Evolutionary conservation across 176 grass and related monocot genomes (phyloP).

Genomic region (Eleusine indica): DNA sequence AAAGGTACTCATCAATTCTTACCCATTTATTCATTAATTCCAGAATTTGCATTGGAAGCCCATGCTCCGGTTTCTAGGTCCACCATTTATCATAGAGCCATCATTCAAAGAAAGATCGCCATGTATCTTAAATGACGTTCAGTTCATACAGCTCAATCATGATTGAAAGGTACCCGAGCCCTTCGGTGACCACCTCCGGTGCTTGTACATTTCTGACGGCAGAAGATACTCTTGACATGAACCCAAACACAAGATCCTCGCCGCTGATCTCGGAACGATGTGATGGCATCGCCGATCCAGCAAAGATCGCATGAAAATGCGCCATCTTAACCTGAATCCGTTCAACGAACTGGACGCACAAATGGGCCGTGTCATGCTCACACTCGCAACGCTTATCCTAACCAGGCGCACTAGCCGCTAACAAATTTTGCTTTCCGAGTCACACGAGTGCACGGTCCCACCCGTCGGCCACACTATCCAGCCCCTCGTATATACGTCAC

Average conservation of each 20-base stretch:
- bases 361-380: neutral
- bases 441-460: neutral
- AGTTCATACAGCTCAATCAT: neutral
- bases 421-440: neutral
- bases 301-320: neutral
- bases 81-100: no score
- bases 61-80: no score
- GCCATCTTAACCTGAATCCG: neutral
- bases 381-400: neutral
- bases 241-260: neutral
- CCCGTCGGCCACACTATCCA: neutral
- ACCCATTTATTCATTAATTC: no score
- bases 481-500: neutral
- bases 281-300: neutral
- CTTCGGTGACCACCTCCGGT: neutral
- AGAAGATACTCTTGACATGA: neutral
- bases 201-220: no score
- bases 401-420: neutral
- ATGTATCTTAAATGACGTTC: neutral
- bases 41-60: no score
- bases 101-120: neutral
- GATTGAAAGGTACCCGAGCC: no score
- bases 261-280: neutral
- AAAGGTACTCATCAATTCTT: no score
- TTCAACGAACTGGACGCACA: neutral